phyloP scores from a whole-genome alignment of 1,284 basidiomycete species.

The Baeospora myosura region DNA sequence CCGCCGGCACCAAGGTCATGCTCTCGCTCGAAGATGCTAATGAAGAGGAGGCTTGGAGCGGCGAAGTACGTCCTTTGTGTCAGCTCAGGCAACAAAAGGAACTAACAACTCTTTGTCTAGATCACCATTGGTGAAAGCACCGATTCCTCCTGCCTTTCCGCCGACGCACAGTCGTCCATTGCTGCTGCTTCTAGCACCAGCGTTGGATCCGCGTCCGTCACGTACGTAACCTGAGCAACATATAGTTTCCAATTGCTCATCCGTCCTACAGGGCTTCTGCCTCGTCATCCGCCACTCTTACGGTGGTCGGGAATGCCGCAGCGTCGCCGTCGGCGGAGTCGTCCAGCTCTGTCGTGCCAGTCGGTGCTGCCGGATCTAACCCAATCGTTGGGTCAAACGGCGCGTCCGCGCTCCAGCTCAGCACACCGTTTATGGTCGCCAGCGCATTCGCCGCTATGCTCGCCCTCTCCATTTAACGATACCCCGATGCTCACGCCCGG shows the following conservation, averaged over 20 bases:
- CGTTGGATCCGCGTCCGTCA: slow-evolving; percentile 7
- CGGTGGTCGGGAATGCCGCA: slow-evolving; percentile 9
- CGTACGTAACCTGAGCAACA: background rate
- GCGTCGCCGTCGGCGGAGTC: slow-evolving; percentile 9
- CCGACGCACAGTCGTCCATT: slow-evolving; percentile 12
- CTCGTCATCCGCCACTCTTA: slow-evolving; percentile 12
- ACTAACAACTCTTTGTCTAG: slow-evolving; percentile 25
- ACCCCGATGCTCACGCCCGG: slow-evolving; percentile 7
- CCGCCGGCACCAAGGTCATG: slow-evolving; percentile 41
- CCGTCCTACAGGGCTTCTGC: slow-evolving; percentile 9
- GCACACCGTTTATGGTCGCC: slow-evolving; percentile 30
- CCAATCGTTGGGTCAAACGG: slow-evolving; percentile 23
- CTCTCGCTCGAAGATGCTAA: slow-evolving; percentile 49
- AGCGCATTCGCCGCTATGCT: slow-evolving; percentile 29
- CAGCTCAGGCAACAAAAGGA: slow-evolving; percentile 4
- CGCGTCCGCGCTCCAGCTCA: slow-evolving; percentile 27
- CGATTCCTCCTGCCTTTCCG: slow-evolving; percentile 41
- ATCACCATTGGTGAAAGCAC: slow-evolving; percentile 43
- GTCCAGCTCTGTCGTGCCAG: slow-evolving; percentile 21
- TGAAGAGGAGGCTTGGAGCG: slow-evolving; percentile 60
- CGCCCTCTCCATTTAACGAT: slow-evolving; percentile 19
- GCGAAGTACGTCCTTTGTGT: slow-evolving; percentile 33
- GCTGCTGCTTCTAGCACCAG: slow-evolving; percentile 16
- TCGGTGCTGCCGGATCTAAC: slow-evolving; percentile 45
- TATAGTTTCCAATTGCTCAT: slow-evolving; percentile 10